Evolutionary conservation across 2,329 filamentous ascomycete species (phyloP), one percentile per base, ranked within the genome.

Genomic region (Orbilia ellipsospora): DNA sequence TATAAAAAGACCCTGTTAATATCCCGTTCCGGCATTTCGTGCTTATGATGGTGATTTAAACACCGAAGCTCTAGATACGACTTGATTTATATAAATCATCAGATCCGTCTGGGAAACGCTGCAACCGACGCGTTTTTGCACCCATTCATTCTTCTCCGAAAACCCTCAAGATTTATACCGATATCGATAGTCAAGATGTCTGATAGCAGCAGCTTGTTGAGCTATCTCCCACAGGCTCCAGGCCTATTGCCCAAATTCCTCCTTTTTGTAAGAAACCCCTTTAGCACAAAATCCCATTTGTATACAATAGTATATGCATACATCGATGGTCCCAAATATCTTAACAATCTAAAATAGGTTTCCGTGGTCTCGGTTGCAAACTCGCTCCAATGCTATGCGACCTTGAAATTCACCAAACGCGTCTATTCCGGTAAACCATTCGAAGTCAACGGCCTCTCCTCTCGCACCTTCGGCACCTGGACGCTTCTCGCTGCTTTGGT

Each of bases 401-500:
- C 93, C 16, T 86, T 94, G 2, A 86, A 89, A 82, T 96, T 92
- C 84, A 93, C 93, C 6, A 89, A 90, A n/a, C 90, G 92, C 82
- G 88, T 98, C 81, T 99, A 98, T 85, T 88, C 90, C 79, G 89
- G 89, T 75, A 77, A 73, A 72, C 81, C 79, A 44, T 84, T 82
- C 81, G 83, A 87, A n/a, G 73, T 70, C 40, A 77, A 66, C 44
- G 62, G 67, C 4, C 88, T 97, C 31, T 90, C 89, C 10, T 90
- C 90, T 26, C 90, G 92, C 77, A 89, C 92, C 18, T 96, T 96
- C 82, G 93, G 91, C 64, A 95, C 92, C 31, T 97, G 93, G 90
- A 96, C 94, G 0, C 86, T 94, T 70, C 85, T 96, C 72, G 90
- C 91, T 4, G 88, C 89, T 72, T 84, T 96, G 60, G 87, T 96